Conservation (phyloP, 1,139 yeast species). For the Diutina pseudorugosa region DNA sequence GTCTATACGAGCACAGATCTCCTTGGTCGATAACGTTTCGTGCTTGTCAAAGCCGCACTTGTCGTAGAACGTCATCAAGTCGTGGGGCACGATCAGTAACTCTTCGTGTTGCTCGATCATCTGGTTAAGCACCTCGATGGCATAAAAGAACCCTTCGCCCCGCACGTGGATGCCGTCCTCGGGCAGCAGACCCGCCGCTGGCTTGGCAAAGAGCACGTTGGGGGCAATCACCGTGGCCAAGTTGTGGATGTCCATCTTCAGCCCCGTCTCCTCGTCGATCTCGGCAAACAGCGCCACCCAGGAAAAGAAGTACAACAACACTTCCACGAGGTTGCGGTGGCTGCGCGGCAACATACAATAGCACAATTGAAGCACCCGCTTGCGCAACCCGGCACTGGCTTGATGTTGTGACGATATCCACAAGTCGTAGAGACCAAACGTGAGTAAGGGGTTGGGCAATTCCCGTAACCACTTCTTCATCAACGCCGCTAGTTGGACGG, state of each 20-base stretch:
- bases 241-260: conserved; percentile 94
- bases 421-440: conserved; percentile 60
- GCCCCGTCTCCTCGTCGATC: conserved; percentile 75
- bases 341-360: conserved; percentile 74
- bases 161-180: conserved; percentile 16
- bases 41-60: conserved; percentile 20
- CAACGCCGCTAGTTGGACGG: conserved; percentile 89
- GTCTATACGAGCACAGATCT: conserved; percentile 23
- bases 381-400: conserved; percentile 24
- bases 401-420: conserved; percentile 53
- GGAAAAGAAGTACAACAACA: conserved; percentile 69
- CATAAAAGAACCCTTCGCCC: conserved; percentile 75
- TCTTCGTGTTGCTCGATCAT: conserved; percentile 78
- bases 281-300: conserved; percentile 97
- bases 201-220: conserved; percentile 56
- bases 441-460: conserved; percentile 81
- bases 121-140: conserved; percentile 82
- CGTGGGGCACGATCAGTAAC: conserved; percentile 64
- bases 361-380: conserved; percentile 52
- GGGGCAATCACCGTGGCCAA: conserved; percentile 95
- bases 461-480: conserved; percentile 88
- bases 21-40: conserved; percentile 20
- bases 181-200: conserved; percentile 10
- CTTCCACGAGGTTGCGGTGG: conserved; percentile 81
- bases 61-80: conserved; percentile 27